Base-by-base conservation (phyloP, 2,329 filamentous ascomycete genomes). In the Ilyonectria sp. region DNA sequence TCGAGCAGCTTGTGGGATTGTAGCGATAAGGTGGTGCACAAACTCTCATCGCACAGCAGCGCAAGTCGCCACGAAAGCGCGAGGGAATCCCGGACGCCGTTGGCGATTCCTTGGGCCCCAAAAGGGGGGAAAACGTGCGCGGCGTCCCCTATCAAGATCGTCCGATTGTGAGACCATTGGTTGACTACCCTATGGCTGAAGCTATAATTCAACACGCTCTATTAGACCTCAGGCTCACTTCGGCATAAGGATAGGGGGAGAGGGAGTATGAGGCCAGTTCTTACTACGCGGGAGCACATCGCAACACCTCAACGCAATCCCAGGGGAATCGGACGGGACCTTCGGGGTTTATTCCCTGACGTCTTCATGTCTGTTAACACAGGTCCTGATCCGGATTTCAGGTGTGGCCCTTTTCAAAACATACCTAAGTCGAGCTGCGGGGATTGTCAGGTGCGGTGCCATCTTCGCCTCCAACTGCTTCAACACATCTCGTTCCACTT, bases 91-190 rank as follows among this genome's bases (percentile, higher is more conserved):
- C 78, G 71, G 19, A 81, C 58, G 17, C 79, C 79, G 37, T 73
- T 76, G 26, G 76, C 78, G 47, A 81, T 80, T 4, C 79, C 79
- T 65, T 81, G 79, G 2, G 77, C 79, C 7, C 77, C 79, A 59
- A 81, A 86, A 5, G 85, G 85, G 6, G 85, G 85, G 66, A 86
- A 86, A 4, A 86, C 85, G 70, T 87, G 85, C 2, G 85, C 85
- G 8, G 85, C 79, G 66, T 87, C 85, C 21, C 85, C 84, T 47
- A 82, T 82, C 1, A 87, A 75, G 40, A 86, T 77, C 0, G 80
- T 81, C 2, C 80, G 76, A 19, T 76, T 77, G 19, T 79, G 68
- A 31, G 79, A 79, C 85, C 85, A 87, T 43, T 75, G 78, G 65
- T 86, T 86, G 63, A 83, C 84, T 40, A 81, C 81, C 60, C 82